Evolutionary conservation across 345 rosid species (phyloP).

Genomic region (Lepidium aucheri): DNA sequence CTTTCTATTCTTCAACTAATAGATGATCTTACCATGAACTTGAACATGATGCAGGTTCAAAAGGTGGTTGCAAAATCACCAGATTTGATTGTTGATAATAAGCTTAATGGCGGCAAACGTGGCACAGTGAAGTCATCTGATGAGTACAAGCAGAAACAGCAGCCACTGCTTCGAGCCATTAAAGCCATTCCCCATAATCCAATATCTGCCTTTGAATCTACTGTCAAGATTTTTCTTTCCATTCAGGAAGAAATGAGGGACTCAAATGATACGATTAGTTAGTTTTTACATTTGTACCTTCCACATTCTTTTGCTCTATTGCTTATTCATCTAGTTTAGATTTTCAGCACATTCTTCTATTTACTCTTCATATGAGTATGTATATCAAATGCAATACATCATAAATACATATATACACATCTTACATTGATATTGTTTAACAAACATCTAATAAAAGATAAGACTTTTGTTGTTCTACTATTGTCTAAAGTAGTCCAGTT

Average conservation of each 20-base stretch:
- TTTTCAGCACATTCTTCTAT: conserved; percentile 5
- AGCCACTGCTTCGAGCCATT: conserved; percentile 30
- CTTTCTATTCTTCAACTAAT: not conserved
- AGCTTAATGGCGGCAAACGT: conserved; percentile 14
- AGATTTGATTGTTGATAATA: conserved; percentile 39
- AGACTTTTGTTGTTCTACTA: not conserved
- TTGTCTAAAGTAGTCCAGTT: not conserved
- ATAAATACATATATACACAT: conserved; percentile 13
- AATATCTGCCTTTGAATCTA: conserved; percentile 52
- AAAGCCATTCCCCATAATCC: conserved; percentile 53
- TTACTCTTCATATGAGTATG: conserved; percentile 25
- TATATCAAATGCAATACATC: conserved; percentile 17
- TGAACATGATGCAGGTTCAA: conserved; percentile 50
- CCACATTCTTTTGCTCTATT: conserved; percentile 13
- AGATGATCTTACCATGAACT: not conserved
- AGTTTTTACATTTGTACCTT: not conserved
- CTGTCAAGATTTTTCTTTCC: conserved; percentile 48
- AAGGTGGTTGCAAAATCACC: conserved; percentile 55
- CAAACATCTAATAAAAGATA: conserved; percentile 14
- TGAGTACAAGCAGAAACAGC: conserved; percentile 22
- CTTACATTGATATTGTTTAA: conserved; percentile 17
- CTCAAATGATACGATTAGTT: conserved; percentile 28
- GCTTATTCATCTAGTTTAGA: conserved; percentile 19
- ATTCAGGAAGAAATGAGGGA: conserved; percentile 59
- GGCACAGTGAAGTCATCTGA: conserved; percentile 27